Conservation (phyloP, 2,329 filamentous ascomycete genomes). For the Cladosporium austrohemisphaericum region DNA sequence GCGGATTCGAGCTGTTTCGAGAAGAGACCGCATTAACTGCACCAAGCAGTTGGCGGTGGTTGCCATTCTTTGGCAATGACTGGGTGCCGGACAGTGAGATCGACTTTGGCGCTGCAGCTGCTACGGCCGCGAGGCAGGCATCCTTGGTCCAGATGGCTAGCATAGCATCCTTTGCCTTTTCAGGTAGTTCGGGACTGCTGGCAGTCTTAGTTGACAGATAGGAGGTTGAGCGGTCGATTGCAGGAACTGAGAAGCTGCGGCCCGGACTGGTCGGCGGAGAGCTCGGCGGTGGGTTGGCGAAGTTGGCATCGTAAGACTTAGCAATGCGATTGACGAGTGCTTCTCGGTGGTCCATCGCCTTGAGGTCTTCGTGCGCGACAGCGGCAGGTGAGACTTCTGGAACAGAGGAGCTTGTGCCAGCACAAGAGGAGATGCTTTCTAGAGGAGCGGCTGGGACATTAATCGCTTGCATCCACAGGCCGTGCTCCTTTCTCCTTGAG, state of each 20-base stretch:
- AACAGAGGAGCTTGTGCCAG: constrained; percentile 1
- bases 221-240: constrained; percentile 46
- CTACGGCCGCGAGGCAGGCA: constrained; percentile 62
- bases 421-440: constrained; percentile 5
- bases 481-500: constrained; percentile 64
- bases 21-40: constrained; percentile 16
- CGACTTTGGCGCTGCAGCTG: constrained; percentile 58
- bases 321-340: constrained; percentile 72
- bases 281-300: constrained; percentile 61
- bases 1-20: constrained; percentile 10
- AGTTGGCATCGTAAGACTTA: constrained; percentile 61
- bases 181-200: constrained; percentile 12
- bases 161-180: constrained; percentile 40
- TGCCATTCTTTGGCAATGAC: constrained; percentile 41
- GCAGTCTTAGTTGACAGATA: constrained; percentile 22
- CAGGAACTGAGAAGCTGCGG: constrained; percentile 60
- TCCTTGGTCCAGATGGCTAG: constrained; percentile 77
- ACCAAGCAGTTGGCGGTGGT: constrained; percentile 25
- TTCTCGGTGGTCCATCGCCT: constrained; percentile 70
- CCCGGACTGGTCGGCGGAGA: constrained; percentile 69
- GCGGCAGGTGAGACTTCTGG: constrained; percentile 7
- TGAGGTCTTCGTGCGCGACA: constrained; percentile 60
- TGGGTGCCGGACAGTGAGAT: constrained; percentile 74
- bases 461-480: constrained; percentile 75
- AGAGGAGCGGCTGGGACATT: constrained; percentile 24